Evolutionary conservation across 148 eudicot species (phyloP), one percentile per base, ranked within the genome.

Genomic region (Spergularia bocconei): DNA sequence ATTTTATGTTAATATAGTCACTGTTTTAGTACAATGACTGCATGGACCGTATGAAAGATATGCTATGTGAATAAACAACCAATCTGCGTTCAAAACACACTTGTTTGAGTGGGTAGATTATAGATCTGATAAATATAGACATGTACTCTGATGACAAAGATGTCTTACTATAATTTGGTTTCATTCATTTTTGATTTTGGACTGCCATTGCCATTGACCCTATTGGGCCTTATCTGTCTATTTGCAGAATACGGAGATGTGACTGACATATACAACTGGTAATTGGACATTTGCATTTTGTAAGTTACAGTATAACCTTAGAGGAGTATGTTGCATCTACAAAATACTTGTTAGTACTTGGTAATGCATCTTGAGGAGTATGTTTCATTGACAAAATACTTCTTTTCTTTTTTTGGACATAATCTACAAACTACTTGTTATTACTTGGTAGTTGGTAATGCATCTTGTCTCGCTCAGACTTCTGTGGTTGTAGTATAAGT

Each of bases 211-310:
- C 14, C 63, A 41, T n/a, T 64, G 71, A 64, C 58, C 72, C 72
- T 56, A 63, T 74, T 55, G 11, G 17, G 53, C 78, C 70, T 65
- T 15, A n/a, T 59, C 53, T 38, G 52, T 58, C 62, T 75, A 67
- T 25, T 73, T 77, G 79, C 93, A 95, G 99, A 95, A 84, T 95
- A 90, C 69, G 99, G 99, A 81, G 99, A 95, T 78, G 89, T 95
- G 85, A 95, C 99, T 11, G 90, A 92, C 90, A 86, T 95, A 67
- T 95, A 95, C 85, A 95, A 73, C 89, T 95, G 99, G 99, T 95
- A 86, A 76, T 75, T 77, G 70, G 69, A 77, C 67, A 74, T 67
- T 67, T 50, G 20, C 36, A 58, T 66, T 76, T 76, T 66, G 39
- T 29, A 70, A 56, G 77, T 72, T 57, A 5, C 53, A 29, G 11